Evolutionary conservation across 345 rosid genomes (phyloP), one percentile per base, ranked within the genome.

Genomic region (Eucalyptus virginea): DNA sequence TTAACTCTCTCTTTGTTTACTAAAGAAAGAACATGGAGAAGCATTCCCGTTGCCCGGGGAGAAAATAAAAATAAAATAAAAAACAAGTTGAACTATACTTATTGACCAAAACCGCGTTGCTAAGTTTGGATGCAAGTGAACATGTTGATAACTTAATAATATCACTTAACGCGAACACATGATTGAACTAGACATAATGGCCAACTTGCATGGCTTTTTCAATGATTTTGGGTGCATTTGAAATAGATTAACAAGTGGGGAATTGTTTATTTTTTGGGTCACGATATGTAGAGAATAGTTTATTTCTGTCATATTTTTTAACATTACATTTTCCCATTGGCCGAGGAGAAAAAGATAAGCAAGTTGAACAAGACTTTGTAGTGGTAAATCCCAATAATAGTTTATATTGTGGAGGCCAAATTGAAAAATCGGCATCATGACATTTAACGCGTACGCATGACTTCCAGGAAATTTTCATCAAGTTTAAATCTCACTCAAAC

Each of bases 121-220:
- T 60, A 15, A 28, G 17, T 14, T 60, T 13, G 69, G n/a, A 6
- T 28, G 17, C 32, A 0, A 6, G 8, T 28, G 69, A 60, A 28
- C 17, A 28, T 7, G 1, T 11, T 60, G 67, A 60, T 60, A 7
- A n/a, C 37, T 65, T 65, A 8, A 4, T 15, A n/a, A 4, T 7
- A 16, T 0, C 37, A n/a, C 0, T 12, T 65, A n/a, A 30, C 0
- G 19, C 3, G 6, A 7, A 15, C 10, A 2, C 77, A 65, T n/a
- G 3, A 65, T n/a, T 65, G 77, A 65, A 6, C 21, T 15, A n/a
- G 72, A 62, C 34, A 30, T 30, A 6, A 32, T 30, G 72, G 37
- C 11, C 77, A n/a, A 65, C 2, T 7, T 15, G 5, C 19, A n/a
- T 7, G 32, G 37, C 1, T 0, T 65, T n/a, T 18, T 15, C 19